These are phyloP conservation scores for Tulasnella sp. DNA, from an alignment of 768 basidiomycete genomes.

Conservation along the genomic window DNA sequence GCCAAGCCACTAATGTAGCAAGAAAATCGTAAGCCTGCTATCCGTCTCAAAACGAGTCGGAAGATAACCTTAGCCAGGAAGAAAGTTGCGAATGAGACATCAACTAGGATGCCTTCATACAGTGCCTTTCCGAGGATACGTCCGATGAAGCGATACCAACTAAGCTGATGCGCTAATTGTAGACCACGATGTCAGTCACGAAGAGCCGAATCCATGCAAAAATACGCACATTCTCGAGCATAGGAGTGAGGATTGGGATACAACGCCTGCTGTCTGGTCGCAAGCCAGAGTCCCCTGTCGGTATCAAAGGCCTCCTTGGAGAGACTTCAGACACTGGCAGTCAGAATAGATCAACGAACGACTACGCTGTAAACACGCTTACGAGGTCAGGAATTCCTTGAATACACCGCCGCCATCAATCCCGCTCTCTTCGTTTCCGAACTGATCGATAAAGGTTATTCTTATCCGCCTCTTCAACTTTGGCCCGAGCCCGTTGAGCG, in stretches of 20 bases:
- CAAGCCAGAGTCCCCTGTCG: conserved; percentile 89
- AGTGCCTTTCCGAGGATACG: conserved; percentile 92
- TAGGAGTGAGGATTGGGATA: conserved; percentile 94
- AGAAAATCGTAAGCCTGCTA: background rate
- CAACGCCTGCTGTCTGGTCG: conserved; percentile 84
- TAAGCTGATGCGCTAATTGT: conserved; percentile 68
- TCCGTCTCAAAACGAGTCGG: background rate
- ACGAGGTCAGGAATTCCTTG: conserved; percentile 89
- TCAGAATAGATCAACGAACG: background rate
- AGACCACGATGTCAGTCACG: background rate
- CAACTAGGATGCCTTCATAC: conserved; percentile 92
- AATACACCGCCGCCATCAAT: conserved; percentile 97
- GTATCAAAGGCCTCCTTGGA: conserved; percentile 94
- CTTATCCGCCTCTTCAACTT: conserved; percentile 78
- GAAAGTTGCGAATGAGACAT: conserved; percentile 92
- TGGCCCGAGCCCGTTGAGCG: conserved; percentile 57
- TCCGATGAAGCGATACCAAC: conserved; percentile 92
- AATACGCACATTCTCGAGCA: conserved; percentile 70
- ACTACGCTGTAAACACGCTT: conserved; percentile 26
- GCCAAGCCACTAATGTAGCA: conserved; percentile 68
- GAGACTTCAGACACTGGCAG: conserved; percentile 44
- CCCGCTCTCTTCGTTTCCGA: conserved; percentile 81
- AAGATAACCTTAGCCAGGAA: conserved; percentile 75
- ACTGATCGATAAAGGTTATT: conserved; percentile 91
- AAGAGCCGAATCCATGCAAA: background rate